Percentiles rank a stretch among this genome's conserved stretches.
Evolutionary conservation across 805 yeast genomes (phyloP).

Genomic region (Starmerella apicola): DNA sequence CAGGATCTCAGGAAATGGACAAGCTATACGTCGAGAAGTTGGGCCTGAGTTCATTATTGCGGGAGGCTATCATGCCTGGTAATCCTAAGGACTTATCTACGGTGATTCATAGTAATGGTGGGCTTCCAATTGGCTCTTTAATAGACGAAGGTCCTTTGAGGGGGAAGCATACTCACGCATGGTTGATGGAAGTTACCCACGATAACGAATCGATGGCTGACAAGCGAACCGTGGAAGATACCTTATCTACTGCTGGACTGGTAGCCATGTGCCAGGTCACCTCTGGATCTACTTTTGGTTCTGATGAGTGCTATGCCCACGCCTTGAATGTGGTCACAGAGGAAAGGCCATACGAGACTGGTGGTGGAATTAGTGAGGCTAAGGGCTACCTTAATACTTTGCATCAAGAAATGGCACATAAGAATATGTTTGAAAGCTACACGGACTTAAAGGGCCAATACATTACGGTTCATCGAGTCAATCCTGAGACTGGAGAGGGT

Average conservation of each 20-base stretch:
- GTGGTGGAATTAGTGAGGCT: constrained; percentile 62
- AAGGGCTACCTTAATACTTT: constrained; percentile 34
- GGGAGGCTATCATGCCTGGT: constrained; percentile 98
- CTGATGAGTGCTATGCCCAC: constrained; percentile 81
- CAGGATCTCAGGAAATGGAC: constrained; percentile 87
- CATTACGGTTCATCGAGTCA: constrained; percentile 78
- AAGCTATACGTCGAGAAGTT: constrained; percentile 79
- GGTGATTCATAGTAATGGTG: constrained; percentile 84
- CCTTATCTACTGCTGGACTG: constrained; percentile 86
- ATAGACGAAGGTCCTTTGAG: constrained; percentile 29
- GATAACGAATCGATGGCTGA: constrained; percentile 86
- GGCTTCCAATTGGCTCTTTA: constrained; percentile 87
- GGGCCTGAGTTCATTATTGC: constrained; percentile 75
- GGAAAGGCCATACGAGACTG: constrained; percentile 42
- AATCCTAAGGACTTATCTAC: constrained; percentile 75
- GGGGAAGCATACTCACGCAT: constrained; percentile 74
- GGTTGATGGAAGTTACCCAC: constrained; percentile 96
- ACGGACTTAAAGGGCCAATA: constrained; percentile 89
- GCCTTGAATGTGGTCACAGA: constrained; percentile 73
- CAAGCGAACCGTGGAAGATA: constrained; percentile 85
- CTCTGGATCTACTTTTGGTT: constrained; percentile 87
- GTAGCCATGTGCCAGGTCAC: constrained; percentile 90
- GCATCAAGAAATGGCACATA: constrained; percentile 31
- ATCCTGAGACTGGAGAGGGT: constrained; percentile 76
- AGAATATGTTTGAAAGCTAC: constrained; percentile 74